These are phyloP conservation scores for Taphrina flavorubra DNA, from an alignment of 1,139 yeast genomes.

Conservation along the genomic window DNA sequence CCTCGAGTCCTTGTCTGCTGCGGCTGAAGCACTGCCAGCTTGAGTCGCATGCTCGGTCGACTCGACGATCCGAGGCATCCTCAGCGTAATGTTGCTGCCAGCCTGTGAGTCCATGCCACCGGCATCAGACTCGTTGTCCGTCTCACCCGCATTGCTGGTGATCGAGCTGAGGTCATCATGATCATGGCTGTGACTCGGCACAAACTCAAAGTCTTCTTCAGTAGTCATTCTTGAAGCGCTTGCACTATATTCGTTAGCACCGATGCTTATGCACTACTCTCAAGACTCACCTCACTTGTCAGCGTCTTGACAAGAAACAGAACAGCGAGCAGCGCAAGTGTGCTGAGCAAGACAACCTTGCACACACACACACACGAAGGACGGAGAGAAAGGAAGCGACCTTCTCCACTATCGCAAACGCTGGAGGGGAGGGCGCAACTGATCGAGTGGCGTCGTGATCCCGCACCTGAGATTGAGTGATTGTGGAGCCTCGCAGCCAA, in stretches of 20 bases:
- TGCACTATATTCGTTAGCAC: not conserved
- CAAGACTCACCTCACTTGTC: not conserved
- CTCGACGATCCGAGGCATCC: conserved; percentile 9
- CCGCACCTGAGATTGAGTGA: conserved; percentile 2
- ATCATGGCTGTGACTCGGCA: conserved; percentile 18
- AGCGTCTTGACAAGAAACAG: not conserved
- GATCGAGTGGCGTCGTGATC: not conserved
- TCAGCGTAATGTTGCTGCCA: conserved; percentile 16
- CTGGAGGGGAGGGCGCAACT: not conserved
- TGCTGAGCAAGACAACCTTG: too few relatives aligned
- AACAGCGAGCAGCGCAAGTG: not conserved
- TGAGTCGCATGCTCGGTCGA: not conserved
- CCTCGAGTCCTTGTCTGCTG: not conserved
- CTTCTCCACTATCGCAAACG: conserved; percentile 7
- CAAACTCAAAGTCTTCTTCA: conserved; percentile 25
- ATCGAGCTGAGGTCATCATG: conserved; percentile 31
- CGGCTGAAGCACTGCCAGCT: not conserved
- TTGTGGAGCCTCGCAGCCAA: not conserved
- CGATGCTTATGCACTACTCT: not conserved
- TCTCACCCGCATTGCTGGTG: conserved; percentile 20
- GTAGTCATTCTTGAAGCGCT: not conserved
- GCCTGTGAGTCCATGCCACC: conserved; percentile 10
- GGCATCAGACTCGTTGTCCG: conserved; percentile 20
- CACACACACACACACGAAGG: not conserved
- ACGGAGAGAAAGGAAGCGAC: not conserved